phyloP scores from a whole-genome alignment of 352 stramenopile species.

The Peronospora belbahrii region DNA sequence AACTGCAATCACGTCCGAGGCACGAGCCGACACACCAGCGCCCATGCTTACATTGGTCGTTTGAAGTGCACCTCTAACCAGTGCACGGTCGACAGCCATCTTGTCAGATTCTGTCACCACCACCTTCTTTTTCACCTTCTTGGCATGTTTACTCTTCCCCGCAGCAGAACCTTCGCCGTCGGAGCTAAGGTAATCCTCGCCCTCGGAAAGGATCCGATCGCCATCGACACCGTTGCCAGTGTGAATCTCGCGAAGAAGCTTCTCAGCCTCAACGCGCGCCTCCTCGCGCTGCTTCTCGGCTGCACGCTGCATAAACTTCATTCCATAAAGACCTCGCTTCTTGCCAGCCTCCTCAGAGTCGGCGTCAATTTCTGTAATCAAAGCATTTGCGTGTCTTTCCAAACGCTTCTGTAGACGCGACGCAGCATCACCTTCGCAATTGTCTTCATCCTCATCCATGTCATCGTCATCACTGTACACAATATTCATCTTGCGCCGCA shows the following conservation, averaged over 20 bases:
- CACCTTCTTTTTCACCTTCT: constrained; percentile 37
- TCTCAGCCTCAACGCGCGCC: constrained; percentile 88
- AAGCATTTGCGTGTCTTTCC: constrained; percentile 57
- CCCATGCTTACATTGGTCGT: constrained; percentile 67
- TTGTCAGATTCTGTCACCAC: constrained; percentile 46
- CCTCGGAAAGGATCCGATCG: constrained; percentile 50
- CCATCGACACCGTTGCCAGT: constrained; percentile 79
- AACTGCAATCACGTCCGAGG: constrained; percentile 55
- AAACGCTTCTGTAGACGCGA: constrained; percentile 55
- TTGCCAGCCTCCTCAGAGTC: constrained; percentile 44
- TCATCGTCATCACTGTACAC: constrained; percentile 61
- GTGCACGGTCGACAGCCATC: constrained; percentile 38
- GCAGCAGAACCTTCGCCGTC: constrained; percentile 25
- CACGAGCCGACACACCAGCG: constrained; percentile 52
- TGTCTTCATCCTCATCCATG: constrained; percentile 40
- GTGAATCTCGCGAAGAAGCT: constrained; percentile 90
- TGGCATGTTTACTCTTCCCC: constrained; percentile 25
- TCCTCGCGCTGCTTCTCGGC: constrained; percentile 91
- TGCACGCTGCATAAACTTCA: constrained; percentile 98
- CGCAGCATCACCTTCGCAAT: constrained; percentile 48
- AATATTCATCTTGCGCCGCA: constrained; percentile 89
- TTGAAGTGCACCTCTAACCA: constrained; percentile 49
- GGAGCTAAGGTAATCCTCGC: constrained; percentile 39
- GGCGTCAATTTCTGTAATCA: constrained; percentile 70
- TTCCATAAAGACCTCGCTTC: constrained; percentile 86